Evolutionary conservation across 805 yeast species (phyloP).

Genomic region (Spathaspora hagerdaliae): DNA sequence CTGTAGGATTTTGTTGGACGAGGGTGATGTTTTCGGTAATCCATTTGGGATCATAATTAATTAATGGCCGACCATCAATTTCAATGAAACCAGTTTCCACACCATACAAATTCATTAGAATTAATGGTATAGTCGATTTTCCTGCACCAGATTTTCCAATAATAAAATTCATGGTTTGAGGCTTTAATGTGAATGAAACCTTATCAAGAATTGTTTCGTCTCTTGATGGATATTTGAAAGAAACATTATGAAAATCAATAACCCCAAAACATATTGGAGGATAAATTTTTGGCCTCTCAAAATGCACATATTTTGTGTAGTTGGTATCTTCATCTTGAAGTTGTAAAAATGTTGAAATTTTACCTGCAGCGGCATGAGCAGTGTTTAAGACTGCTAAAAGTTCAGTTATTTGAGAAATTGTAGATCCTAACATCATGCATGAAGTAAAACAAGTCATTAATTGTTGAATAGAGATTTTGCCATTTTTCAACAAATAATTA

Average conservation of each 20-base stretch:
- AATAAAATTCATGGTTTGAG: conserved; percentile 52
- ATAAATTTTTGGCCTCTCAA: conserved; percentile 4
- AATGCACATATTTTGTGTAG: conserved; percentile 10
- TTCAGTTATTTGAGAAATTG: conserved; percentile 51
- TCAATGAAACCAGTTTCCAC: conserved; percentile 50
- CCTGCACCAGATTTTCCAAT: conserved; percentile 94
- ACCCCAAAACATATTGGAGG: conserved; percentile 36
- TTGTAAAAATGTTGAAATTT: conserved; percentile 41
- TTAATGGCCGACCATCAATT: conserved; percentile 51
- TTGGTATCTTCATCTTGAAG: neutral
- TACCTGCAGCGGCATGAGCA: conserved; percentile 64
- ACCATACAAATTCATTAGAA: conserved; percentile 59
- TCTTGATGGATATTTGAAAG: conserved; percentile 63
- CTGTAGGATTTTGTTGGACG: conserved; percentile 65
- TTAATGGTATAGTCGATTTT: conserved; percentile 72
- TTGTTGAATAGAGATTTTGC: conserved; percentile 51
- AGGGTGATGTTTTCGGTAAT: conserved; percentile 60
- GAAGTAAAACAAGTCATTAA: conserved; percentile 83
- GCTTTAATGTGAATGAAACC: conserved; percentile 32
- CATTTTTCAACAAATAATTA: conserved; percentile 52
- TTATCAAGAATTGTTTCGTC: conserved; percentile 44
- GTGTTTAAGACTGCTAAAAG: conserved; percentile 62
- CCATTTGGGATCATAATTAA: conserved; percentile 45
- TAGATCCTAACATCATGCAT: conserved; percentile 67
- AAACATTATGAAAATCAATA: conserved; percentile 52